Conservation (phyloP, 169 alveolate species). For the Cryptosporidium andersoni region DNA sequence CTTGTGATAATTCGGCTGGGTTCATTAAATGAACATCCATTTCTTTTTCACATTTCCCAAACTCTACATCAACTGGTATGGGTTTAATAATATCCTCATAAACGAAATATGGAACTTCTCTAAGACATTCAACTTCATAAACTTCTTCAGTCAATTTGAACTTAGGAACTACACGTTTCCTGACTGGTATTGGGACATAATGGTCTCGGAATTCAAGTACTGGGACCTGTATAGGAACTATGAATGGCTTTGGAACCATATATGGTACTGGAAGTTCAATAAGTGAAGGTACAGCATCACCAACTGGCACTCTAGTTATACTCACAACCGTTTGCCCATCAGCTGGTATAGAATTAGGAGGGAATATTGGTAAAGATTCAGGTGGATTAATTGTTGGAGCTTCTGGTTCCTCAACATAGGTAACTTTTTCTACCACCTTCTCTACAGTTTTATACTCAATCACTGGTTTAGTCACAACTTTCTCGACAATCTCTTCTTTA, state of each 20-base stretch:
- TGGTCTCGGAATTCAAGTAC: conserved; percentile 85
- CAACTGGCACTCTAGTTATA: conserved; percentile 67
- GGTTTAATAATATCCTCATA: conserved; percentile 84
- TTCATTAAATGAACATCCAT: conserved; percentile 82
- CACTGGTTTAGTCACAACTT: conserved; percentile 80
- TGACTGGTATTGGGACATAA: conserved; percentile 85
- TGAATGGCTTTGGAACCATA: conserved; percentile 86
- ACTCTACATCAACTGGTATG: conserved; percentile 84
- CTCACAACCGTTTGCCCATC: conserved; percentile 42
- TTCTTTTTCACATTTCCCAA: conserved; percentile 79
- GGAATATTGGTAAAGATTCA: conserved; percentile 64
- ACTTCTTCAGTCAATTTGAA: conserved; percentile 84
- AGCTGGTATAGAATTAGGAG: conserved; percentile 52
- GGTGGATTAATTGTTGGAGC: conserved; percentile 61
- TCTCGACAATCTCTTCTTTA: conserved; percentile 82
- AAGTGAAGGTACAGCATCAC: conserved; percentile 80
- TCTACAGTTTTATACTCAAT: conserved; percentile 81
- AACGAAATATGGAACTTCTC: conserved; percentile 82
- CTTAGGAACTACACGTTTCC: conserved; percentile 83
- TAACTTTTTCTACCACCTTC: conserved; percentile 79
- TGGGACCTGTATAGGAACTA: conserved; percentile 86
- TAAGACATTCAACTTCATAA: conserved; percentile 84
- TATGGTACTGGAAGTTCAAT: conserved; percentile 86
- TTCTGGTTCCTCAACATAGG: conserved; percentile 69
- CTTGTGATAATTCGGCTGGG: conserved; percentile 86